phyloP scores from a whole-genome alignment of 805 yeast species.

The Torulaspora franciscae region DNA sequence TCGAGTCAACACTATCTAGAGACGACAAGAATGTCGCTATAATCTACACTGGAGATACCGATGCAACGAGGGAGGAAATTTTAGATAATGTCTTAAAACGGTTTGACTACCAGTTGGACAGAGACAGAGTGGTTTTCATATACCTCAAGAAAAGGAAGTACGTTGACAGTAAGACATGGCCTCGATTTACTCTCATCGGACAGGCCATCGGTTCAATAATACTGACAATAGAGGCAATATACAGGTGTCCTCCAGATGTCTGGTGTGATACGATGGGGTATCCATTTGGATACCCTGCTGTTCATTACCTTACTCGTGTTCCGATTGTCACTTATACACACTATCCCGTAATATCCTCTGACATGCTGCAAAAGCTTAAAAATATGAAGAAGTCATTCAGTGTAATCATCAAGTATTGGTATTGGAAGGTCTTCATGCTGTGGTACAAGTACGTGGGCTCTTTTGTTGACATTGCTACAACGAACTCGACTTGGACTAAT shows the following conservation, averaged over 20 bases:
- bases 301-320: constrained; percentile 50
- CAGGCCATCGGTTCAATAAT: constrained; percentile 79
- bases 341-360: constrained; percentile 84
- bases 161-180: constrained; percentile 73
- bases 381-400: constrained; percentile 17
- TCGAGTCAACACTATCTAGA: constrained; percentile 56
- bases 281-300: constrained; percentile 77
- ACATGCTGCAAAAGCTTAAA: constrained; percentile 68
- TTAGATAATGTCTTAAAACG: constrained; percentile 48
- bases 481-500: constrained; percentile 91
- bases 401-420: constrained; percentile 43
- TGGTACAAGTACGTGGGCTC: constrained; percentile 64
- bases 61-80: constrained; percentile 46
- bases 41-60: constrained; percentile 66
- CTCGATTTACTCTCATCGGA: constrained; percentile 72
- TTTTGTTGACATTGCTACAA: constrained; percentile 57
- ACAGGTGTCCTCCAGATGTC: constrained; percentile 72
- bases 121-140: constrained; percentile 54
- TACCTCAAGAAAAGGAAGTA: constrained; percentile 51
- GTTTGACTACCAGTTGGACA: constrained; percentile 52
- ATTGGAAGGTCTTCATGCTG: constrained; percentile 67
- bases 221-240: constrained; percentile 66
- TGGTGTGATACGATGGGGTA: constrained; percentile 93
- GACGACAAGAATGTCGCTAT: constrained; percentile 51
- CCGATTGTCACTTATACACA: constrained; percentile 91